Evolutionary conservation across 306 rosid species (phyloP).

Genomic region (Fragaria nilgerrensis): DNA sequence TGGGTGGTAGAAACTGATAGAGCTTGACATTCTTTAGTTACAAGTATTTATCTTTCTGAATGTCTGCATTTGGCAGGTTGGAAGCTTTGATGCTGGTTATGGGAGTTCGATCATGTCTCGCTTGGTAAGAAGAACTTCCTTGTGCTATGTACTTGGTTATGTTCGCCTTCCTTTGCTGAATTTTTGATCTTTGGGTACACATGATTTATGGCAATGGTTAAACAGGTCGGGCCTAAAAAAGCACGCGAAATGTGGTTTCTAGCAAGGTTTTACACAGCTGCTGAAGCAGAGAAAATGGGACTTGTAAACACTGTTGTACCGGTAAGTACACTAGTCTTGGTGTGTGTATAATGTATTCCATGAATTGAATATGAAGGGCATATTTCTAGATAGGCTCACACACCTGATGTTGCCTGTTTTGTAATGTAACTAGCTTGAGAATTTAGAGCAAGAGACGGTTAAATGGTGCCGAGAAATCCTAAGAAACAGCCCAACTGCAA

Average conservation of each 20-base stretch:
- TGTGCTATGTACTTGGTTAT: neutral
- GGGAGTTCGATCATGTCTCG: slow-evolving; percentile 97
- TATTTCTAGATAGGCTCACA: neutral
- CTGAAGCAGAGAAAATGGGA: slow-evolving; percentile 94
- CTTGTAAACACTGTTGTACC: slow-evolving; percentile 84
- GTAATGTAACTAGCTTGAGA: slow-evolving; percentile 49
- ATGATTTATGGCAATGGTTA: slow-evolving; percentile 5
- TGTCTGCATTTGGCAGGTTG: slow-evolving; percentile 51
- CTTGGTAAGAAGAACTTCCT: slow-evolving; percentile 49
- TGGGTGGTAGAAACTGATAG: neutral
- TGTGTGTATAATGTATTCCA: neutral
- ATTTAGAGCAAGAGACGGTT: slow-evolving; percentile 75
- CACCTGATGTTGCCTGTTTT: neutral
- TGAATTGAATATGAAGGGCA: neutral
- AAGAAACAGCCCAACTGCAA: slow-evolving; percentile 87
- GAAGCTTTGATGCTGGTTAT: slow-evolving; percentile 98
- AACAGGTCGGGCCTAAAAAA: slow-evolving; percentile 79
- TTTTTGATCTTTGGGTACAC: slow-evolving; percentile 4
- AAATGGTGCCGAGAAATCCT: slow-evolving; percentile 88
- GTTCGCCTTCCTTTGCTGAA: neutral
- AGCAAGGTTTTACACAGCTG: slow-evolving; percentile 75
- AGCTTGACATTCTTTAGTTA: neutral
- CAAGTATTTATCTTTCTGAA: neutral
- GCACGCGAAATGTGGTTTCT: slow-evolving; percentile 96
- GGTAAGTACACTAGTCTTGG: slow-evolving; percentile 39